Percentiles rank a stretch among this genome's conserved stretches.
phyloP scores from a whole-genome alignment of 768 basidiomycete species.

The Termitomyces titanicus region DNA sequence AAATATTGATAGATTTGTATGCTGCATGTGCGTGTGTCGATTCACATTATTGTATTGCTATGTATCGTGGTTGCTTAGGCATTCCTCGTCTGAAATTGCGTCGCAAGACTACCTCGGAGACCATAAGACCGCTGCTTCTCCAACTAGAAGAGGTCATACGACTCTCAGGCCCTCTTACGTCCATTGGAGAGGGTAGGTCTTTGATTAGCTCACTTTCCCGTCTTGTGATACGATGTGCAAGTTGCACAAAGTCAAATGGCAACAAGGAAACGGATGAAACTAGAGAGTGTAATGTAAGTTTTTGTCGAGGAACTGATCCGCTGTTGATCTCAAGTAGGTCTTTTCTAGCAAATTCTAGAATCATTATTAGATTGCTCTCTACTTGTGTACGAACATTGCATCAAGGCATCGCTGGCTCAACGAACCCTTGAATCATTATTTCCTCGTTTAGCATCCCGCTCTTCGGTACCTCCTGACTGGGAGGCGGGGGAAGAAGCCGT shows the following conservation, averaged over 20 bases:
- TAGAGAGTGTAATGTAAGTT: slow-evolving; percentile 26
- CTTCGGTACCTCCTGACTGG: slow-evolving; percentile 30
- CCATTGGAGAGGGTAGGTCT: slow-evolving; percentile 27
- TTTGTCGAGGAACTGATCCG: not conserved
- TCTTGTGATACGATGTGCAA: slow-evolving; percentile 21
- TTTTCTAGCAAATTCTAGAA: slow-evolving; percentile 22
- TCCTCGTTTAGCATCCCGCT: slow-evolving; percentile 39
- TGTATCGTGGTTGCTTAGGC: slow-evolving; percentile 22
- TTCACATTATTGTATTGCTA: not conserved
- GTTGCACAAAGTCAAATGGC: slow-evolving; percentile 27
- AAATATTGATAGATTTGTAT: slow-evolving; percentile 36
- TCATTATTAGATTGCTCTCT: slow-evolving; percentile 34
- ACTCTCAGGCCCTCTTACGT: slow-evolving; percentile 20
- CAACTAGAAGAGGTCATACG: slow-evolving; percentile 31
- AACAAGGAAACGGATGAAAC: slow-evolving; percentile 18
- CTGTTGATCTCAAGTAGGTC: not conserved
- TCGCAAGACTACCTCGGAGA: slow-evolving; percentile 39
- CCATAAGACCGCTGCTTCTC: slow-evolving; percentile 35
- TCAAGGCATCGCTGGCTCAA: slow-evolving; percentile 43
- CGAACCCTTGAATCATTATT: slow-evolving; percentile 41
- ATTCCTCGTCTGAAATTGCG: slow-evolving; percentile 43
- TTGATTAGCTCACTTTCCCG: slow-evolving; percentile 25
- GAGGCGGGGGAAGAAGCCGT: slow-evolving; percentile 37
- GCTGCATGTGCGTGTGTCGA: slow-evolving; percentile 29
- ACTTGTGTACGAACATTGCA: slow-evolving; percentile 29